phyloP scores from a whole-genome alignment of 2,329 filamentous ascomycete genomes.

The Microsporum ferrugineum region DNA sequence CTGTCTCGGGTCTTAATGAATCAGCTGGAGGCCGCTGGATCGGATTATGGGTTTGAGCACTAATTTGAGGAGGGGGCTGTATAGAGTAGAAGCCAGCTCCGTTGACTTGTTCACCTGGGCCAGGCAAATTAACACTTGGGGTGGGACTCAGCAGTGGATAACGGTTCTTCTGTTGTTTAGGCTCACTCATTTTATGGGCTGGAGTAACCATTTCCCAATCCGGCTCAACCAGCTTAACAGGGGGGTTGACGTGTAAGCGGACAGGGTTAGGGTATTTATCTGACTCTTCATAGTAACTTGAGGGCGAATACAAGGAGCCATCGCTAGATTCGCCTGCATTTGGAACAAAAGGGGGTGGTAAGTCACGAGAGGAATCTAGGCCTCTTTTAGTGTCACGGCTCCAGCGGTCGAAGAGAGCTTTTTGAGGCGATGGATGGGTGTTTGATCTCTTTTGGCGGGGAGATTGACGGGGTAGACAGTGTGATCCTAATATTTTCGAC shows the following conservation, averaged over 20 bases:
- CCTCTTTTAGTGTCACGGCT: neutral
- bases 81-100: neutral
- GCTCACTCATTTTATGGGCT: neutral
- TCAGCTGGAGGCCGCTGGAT: neutral
- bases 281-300: neutral
- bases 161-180: neutral
- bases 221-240: conserved; percentile 5
- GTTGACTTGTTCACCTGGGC: neutral
- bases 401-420: neutral
- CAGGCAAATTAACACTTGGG: neutral
- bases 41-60: neutral
- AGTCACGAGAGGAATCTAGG: neutral
- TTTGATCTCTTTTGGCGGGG: conserved; percentile 17
- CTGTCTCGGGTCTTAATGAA: neutral
- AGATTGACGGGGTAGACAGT: conserved; percentile 17
- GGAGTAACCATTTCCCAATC: conserved; percentile 16
- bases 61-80: neutral
- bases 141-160: neutral
- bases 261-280: conserved; percentile 4
- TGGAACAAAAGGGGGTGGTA: neutral
- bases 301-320: neutral
- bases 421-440: conserved; percentile 12
- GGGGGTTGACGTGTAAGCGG: conserved; percentile 8
- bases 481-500: conserved; percentile 19
- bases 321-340: neutral